These are phyloP conservation scores for Dictyostelium intermedium DNA, from an alignment of 78 protist species.

Conservation along the genomic window DNA sequence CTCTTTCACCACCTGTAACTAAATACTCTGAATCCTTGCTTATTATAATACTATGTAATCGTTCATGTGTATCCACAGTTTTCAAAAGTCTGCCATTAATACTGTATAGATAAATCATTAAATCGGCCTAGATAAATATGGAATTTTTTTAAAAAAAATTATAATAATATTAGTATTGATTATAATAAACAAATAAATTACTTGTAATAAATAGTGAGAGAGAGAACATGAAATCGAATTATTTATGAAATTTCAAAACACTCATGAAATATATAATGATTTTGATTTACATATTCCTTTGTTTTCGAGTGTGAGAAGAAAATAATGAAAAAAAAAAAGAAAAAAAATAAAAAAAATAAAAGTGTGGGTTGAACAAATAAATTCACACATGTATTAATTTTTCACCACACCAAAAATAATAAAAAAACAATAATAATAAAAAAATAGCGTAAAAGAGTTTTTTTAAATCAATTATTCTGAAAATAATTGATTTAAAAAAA, in stretches of 20 bases:
- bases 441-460: not conserved
- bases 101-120: slow-evolving; percentile 60
- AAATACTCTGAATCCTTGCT: slow-evolving; percentile 68
- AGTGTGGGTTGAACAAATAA: not conserved
- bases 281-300: not conserved
- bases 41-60: slow-evolving; percentile 52
- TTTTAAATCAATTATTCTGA: not conserved
- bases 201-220: not conserved
- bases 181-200: not conserved
- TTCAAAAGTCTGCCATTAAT: slow-evolving; percentile 80
- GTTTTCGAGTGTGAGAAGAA: not conserved
- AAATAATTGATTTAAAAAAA: not conserved
- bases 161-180: slow-evolving; percentile 19
- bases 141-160: not conserved
- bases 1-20: slow-evolving; percentile 79
- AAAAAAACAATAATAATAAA: too few species aligned
- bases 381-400: not conserved
- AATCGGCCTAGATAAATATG: slow-evolving; percentile 22
- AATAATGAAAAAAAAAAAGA: not conserved
- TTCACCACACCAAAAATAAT: not conserved
- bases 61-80: slow-evolving; percentile 55
- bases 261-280: not conserved
- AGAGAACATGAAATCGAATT: not conserved
- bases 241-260: not conserved
- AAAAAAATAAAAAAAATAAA: not conserved